phyloP scores from a whole-genome alignment of 1,284 basidiomycete genomes.

The Apiotrichum siamense region DNA sequence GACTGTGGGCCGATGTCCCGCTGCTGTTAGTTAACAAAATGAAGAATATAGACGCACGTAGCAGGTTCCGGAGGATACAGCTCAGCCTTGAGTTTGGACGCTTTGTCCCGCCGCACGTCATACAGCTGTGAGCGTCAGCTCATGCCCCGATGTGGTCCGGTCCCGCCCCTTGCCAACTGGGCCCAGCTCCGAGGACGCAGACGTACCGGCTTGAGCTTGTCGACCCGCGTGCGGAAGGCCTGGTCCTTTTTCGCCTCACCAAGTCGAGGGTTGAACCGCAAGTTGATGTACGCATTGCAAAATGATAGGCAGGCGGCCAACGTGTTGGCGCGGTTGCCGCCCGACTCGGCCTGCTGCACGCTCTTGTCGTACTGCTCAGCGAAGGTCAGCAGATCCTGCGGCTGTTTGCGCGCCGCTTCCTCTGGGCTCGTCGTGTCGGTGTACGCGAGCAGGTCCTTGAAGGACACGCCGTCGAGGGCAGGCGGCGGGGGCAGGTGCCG shows the following conservation, averaged over 20 bases:
- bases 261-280: constrained; percentile 29
- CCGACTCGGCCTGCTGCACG: constrained; percentile 25
- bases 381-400: neutral
- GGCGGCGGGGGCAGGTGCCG: neutral
- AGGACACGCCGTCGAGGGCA: neutral
- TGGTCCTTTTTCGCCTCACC: constrained; percentile 27
- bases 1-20: neutral
- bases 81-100: neutral
- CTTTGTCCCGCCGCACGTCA: neutral
- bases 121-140: neutral
- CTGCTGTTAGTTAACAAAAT: neutral
- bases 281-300: neutral
- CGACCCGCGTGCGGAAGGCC: constrained; percentile 28
- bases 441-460: neutral
- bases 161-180: neutral
- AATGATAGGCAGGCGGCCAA: constrained; percentile 28
- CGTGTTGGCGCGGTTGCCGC: too few species aligned
- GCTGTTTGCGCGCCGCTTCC: constrained; percentile 28
- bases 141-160: too few species aligned
- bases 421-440: constrained; percentile 4
- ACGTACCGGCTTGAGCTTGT: constrained; percentile 40
- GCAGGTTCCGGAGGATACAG: neutral
- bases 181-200: neutral
- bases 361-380: neutral
- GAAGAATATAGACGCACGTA: neutral